Percentiles rank a stretch among this genome's conserved stretches.
These are phyloP conservation scores for Dactylellina sp. DNA, from an alignment of 2,329 filamentous ascomycete genomes.

Conservation along the genomic window DNA sequence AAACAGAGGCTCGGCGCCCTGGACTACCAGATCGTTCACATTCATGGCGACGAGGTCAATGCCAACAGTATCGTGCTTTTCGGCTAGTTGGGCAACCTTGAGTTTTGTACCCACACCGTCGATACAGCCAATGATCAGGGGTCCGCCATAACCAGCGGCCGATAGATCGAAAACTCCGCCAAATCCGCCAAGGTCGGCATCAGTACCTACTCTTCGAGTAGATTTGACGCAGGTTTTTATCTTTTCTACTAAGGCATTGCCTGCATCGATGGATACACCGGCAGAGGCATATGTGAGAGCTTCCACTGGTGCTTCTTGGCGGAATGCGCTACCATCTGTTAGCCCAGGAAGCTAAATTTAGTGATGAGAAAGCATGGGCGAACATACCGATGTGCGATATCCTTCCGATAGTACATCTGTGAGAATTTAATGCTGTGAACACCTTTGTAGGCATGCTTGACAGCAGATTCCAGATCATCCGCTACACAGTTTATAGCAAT, in stretches of 20 bases:
- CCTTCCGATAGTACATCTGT: slow-evolving; percentile 89
- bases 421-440: slow-evolving; percentile 84
- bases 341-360: slow-evolving; percentile 8
- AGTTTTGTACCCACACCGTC: slow-evolving; percentile 97
- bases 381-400: slow-evolving; percentile 80
- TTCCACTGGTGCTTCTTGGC: slow-evolving; percentile 61
- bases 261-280: slow-evolving; percentile 92
- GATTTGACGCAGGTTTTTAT: slow-evolving; percentile 92
- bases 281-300: slow-evolving; percentile 90
- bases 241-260: slow-evolving; percentile 88
- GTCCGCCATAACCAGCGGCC: slow-evolving; percentile 79
- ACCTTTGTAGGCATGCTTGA: slow-evolving; percentile 86
- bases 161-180: slow-evolving; percentile 86
- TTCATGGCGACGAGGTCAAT: slow-evolving; percentile 99
- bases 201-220: slow-evolving; percentile 85
- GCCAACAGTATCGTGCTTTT: slow-evolving; percentile 92
- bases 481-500: slow-evolving; percentile 90
- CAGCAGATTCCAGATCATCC: slow-evolving; percentile 80
- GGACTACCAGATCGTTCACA: slow-evolving; percentile 96
- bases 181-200: slow-evolving; percentile 94
- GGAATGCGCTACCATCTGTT: slow-evolving; percentile 60
- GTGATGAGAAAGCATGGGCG: neutral
- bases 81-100: slow-evolving; percentile 90
- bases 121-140: slow-evolving; percentile 90
- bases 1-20: slow-evolving; percentile 92